Percentiles rank a stretch among this genome's conserved stretches.
phyloP scores from a whole-genome alignment of 2,329 filamentous ascomycete species.

The Tolypocladium tropicale region DNA sequence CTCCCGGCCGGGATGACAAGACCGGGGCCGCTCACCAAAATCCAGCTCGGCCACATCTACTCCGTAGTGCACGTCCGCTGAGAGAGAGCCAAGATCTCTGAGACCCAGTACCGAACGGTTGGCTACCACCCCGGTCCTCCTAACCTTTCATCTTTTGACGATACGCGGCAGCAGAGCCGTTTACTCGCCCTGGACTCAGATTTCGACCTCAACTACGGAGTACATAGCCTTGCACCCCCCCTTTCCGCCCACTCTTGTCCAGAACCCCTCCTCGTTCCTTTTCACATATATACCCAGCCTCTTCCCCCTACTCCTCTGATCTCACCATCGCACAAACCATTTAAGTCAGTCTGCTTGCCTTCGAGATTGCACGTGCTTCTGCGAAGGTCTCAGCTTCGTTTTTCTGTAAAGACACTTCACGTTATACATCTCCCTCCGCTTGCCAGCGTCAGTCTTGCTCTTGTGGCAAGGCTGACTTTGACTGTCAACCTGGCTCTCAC shows the following conservation, averaged over 20 bases:
- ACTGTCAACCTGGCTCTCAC: constrained; percentile 34
- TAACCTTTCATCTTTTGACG: constrained; percentile 6
- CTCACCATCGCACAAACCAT: constrained; percentile 5
- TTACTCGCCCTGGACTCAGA: not conserved
- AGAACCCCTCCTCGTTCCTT: constrained; percentile 7
- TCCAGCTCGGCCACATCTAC: constrained; percentile 11
- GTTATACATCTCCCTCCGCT: not conserved
- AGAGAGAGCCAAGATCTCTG: constrained; percentile 18
- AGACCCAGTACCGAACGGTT: constrained; percentile 18
- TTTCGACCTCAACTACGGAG: constrained; percentile 3
- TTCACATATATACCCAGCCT: constrained; percentile 10
- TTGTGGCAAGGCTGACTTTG: constrained; percentile 12
- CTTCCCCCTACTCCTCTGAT: constrained; percentile 4
- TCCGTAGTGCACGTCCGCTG: constrained; percentile 5
- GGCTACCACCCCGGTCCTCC: constrained; percentile 20
- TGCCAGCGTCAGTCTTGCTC: constrained; percentile 12
- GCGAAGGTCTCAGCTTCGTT: not conserved
- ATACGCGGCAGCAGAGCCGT: not conserved
- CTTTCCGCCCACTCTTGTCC: constrained; percentile 7
- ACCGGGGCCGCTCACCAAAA: constrained; percentile 10
- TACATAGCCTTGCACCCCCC: constrained; percentile 10
- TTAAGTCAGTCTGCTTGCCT: not conserved
- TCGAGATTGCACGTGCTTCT: too few relatives aligned
- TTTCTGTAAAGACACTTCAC: not conserved
- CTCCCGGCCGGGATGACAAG: constrained; percentile 11